phyloP scores from a whole-genome alignment of 495 filamentous ascomycete genomes.

The Evansstolkia leycettana region DNA sequence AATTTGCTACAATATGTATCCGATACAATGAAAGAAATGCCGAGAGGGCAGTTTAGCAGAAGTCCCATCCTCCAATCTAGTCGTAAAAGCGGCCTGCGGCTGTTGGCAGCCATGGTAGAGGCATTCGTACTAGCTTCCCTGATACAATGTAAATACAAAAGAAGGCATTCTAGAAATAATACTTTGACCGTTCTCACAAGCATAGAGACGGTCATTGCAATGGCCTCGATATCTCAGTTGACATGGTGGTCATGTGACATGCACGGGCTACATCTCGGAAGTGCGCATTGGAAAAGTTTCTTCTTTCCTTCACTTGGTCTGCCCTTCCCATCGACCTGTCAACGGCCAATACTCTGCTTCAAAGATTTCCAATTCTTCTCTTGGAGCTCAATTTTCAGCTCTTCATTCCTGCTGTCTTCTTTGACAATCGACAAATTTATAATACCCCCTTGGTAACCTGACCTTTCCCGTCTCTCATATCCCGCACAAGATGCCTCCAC shows the following conservation, averaged over 20 bases:
- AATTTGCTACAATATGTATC: constrained; percentile 16
- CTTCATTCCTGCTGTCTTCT: constrained; percentile 2
- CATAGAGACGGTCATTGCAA: too few species aligned
- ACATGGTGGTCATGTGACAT: constrained; percentile 25
- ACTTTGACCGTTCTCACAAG: too few species aligned
- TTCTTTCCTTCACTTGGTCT: constrained; percentile 10
- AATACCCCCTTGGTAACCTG: too few species aligned
- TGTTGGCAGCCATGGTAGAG: too few species aligned
- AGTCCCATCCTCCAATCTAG: constrained; percentile 2
- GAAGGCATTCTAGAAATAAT: too few species aligned
- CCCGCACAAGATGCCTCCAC: constrained; percentile 27
- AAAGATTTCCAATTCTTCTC: background rate
- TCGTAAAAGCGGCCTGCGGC: too few species aligned
- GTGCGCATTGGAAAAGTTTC: constrained; percentile 25
- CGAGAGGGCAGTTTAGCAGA: background rate
- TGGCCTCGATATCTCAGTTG: too few species aligned
- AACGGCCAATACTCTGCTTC: constrained; percentile 5
- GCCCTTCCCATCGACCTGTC: constrained; percentile 5
- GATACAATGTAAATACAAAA: too few species aligned
- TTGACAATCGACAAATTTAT: too few species aligned
- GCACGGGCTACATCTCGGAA: constrained; percentile 6
- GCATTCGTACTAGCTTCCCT: too few species aligned
- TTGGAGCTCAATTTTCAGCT: constrained; percentile 6
- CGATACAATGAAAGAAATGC: constrained; percentile 10
- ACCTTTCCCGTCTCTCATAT: constrained; percentile 1